These are phyloP conservation scores for Erythrobasidium hasegawianum DNA, from an alignment of 1,284 basidiomycete genomes.

Conservation along the genomic window DNA sequence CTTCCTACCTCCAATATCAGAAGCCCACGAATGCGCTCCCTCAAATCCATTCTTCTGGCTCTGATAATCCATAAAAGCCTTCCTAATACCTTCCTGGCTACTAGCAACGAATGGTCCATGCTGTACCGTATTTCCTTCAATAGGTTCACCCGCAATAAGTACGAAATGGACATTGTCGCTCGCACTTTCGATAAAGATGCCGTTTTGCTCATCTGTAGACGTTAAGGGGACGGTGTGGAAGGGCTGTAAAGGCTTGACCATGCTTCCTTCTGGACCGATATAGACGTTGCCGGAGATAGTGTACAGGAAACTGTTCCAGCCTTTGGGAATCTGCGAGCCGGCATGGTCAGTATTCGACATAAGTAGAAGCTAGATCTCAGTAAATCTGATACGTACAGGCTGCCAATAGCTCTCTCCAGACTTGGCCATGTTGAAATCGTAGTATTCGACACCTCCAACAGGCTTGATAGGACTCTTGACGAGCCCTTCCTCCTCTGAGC, in stretches of 20 bases:
- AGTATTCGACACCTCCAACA: constrained; percentile 88
- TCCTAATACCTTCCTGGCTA: constrained; percentile 69
- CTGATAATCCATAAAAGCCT: constrained; percentile 77
- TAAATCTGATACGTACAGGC: too few species aligned
- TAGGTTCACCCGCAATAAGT: constrained; percentile 74
- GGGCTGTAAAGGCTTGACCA: constrained; percentile 50
- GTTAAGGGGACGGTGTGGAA: constrained; percentile 57
- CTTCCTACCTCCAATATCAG: constrained; percentile 25
- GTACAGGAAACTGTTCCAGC: constrained; percentile 50
- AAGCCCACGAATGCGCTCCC: constrained; percentile 55
- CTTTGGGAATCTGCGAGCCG: constrained; percentile 61
- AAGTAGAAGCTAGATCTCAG: too few species aligned
- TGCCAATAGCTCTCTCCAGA: constrained; percentile 54
- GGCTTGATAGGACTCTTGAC: constrained; percentile 81
- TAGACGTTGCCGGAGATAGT: constrained; percentile 37
- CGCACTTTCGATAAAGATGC: constrained; percentile 51
- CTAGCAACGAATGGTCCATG: constrained; percentile 83
- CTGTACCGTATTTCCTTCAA: constrained; percentile 82
- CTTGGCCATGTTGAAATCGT: constrained; percentile 70
- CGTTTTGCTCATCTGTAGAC: constrained; percentile 56
- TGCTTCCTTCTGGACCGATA: constrained; percentile 61
- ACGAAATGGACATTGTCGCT: constrained; percentile 41
- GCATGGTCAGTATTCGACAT: too few species aligned
- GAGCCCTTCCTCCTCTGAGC: constrained; percentile 47
- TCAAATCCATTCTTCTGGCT: constrained; percentile 81